Evolutionary conservation across 371 early-diverging fungal genomes (phyloP).

Genomic region (Lichtheimia ramosa): DNA sequence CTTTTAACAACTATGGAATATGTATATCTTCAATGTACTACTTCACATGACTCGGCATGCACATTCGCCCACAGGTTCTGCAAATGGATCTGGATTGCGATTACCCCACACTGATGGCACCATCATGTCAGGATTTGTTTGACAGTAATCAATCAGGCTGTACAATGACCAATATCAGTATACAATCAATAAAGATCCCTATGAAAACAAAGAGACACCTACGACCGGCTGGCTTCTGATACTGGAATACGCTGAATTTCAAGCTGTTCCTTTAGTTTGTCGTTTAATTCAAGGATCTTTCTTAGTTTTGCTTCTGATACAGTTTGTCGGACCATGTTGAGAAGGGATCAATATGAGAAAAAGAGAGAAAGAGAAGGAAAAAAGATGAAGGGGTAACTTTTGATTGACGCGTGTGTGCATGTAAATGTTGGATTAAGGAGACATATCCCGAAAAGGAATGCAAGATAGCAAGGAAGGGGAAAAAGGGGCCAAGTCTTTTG

Average conservation of each 20-base stretch:
- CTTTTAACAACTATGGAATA: too few relatives aligned
- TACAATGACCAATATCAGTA: background rate
- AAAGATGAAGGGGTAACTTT: background rate
- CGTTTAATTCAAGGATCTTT: constrained; percentile 44
- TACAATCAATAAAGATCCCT: background rate
- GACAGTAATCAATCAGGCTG: constrained; percentile 49
- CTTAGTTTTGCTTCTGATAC: constrained; percentile 44
- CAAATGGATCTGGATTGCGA: constrained; percentile 44
- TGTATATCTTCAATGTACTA: too few relatives aligned
- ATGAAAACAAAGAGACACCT: constrained; percentile 17
- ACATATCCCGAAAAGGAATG: background rate
- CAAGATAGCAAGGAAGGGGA: background rate
- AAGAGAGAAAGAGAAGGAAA: background rate
- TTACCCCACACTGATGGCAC: constrained; percentile 47
- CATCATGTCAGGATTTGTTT: constrained; percentile 46
- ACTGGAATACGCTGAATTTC: constrained; percentile 49
- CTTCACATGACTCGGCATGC: constrained; percentile 36
- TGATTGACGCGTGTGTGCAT: background rate
- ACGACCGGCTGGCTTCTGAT: constrained; percentile 53
- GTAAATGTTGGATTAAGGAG: background rate
- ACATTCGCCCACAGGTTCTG: constrained; percentile 45
- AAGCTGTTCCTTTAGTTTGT: constrained; percentile 47
- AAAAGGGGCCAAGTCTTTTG: background rate
- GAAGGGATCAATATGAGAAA: background rate
- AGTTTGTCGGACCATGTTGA: constrained; percentile 24